phyloP scores from a whole-genome alignment of 1,139 yeast genomes.

The Yamadazyma conglobata region DNA sequence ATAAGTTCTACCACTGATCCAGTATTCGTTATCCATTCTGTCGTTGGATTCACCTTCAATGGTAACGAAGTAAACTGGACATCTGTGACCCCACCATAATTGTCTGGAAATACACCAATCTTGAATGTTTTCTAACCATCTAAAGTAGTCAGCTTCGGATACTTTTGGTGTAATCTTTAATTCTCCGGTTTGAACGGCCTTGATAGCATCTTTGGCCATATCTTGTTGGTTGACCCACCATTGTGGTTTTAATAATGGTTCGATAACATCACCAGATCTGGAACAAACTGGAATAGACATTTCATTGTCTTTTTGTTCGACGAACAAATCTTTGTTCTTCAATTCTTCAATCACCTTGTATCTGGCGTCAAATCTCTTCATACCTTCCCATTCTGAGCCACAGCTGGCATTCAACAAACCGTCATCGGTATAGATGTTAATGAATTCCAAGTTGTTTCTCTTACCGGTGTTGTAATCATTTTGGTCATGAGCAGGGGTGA shows the following conservation, averaged over 20 bases:
- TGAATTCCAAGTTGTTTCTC: constrained; percentile 83
- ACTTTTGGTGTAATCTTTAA: constrained; percentile 82
- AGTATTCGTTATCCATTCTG: constrained; percentile 62
- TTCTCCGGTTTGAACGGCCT: constrained; percentile 80
- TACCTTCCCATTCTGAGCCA: constrained; percentile 83
- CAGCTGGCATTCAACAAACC: constrained; percentile 88
- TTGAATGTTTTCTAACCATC: constrained; percentile 94
- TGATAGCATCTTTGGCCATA: constrained; percentile 85
- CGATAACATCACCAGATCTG: constrained; percentile 95
- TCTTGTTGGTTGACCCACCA: constrained; percentile 97
- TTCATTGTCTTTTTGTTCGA: constrained; percentile 89
- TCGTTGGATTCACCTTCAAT: constrained; percentile 70
- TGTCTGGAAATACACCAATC: constrained; percentile 99
- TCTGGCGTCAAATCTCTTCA: constrained; percentile 95
- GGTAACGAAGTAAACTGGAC: constrained; percentile 89
- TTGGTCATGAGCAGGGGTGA: constrained; percentile 97
- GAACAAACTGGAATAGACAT: constrained; percentile 94
- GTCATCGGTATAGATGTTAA: constrained; percentile 88
- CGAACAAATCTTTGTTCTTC: constrained; percentile 67
- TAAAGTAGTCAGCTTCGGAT: constrained; percentile 90
- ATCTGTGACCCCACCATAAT: constrained; percentile 99
- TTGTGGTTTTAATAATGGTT: constrained; percentile 95
- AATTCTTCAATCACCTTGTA: constrained; percentile 75
- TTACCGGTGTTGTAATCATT: constrained; percentile 97
- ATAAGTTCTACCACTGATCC: constrained; percentile 85